Evolutionary conservation across 495 filamentous ascomycete species (phyloP).

Genomic region (Penicillium antarcticum): DNA sequence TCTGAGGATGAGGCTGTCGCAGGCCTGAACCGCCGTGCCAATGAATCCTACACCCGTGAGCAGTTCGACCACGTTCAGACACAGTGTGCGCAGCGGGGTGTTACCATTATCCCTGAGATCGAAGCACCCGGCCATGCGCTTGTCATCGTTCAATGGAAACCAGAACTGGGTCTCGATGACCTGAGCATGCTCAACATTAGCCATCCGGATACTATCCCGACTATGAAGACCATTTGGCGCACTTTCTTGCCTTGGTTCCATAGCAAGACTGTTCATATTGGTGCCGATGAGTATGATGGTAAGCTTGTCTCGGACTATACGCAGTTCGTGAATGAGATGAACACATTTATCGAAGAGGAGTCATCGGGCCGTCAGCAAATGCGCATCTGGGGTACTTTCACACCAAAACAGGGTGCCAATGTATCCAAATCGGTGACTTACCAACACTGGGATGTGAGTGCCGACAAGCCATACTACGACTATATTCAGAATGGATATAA

Average conservation of each 20-base stretch:
- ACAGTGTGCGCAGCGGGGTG: slow-evolving; percentile 43
- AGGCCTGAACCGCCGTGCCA: slow-evolving; percentile 41
- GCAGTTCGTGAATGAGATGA: slow-evolving; percentile 45
- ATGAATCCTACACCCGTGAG: slow-evolving; percentile 46
- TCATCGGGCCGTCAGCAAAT: slow-evolving; percentile 32
- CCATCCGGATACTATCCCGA: slow-evolving; percentile 48
- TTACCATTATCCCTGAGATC: slow-evolving; percentile 51
- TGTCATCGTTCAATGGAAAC: slow-evolving; percentile 51
- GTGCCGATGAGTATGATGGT: slow-evolving; percentile 50
- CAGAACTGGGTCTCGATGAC: slow-evolving; percentile 44
- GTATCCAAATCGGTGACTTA: slow-evolving; percentile 42
- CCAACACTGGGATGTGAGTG: slow-evolving; percentile 46
- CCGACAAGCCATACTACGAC: slow-evolving; percentile 44
- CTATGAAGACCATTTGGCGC: slow-evolving; percentile 49
- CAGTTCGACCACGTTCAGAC: slow-evolving; percentile 44
- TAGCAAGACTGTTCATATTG: slow-evolving; percentile 50
- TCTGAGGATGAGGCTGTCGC: slow-evolving; percentile 28
- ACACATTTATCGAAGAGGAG: slow-evolving; percentile 35
- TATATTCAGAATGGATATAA: slow-evolving; percentile 50
- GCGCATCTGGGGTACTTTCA: slow-evolving; percentile 54
- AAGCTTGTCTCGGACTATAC: slow-evolving; percentile 40
- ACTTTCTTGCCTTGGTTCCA: slow-evolving; percentile 52
- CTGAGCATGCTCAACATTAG: slow-evolving; percentile 50
- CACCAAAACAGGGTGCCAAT: slow-evolving; percentile 38
- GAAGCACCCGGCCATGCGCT: slow-evolving; percentile 51